Conservation (phyloP, 768 basidiomycete species). For the Psilocybe azurescens region DNA sequence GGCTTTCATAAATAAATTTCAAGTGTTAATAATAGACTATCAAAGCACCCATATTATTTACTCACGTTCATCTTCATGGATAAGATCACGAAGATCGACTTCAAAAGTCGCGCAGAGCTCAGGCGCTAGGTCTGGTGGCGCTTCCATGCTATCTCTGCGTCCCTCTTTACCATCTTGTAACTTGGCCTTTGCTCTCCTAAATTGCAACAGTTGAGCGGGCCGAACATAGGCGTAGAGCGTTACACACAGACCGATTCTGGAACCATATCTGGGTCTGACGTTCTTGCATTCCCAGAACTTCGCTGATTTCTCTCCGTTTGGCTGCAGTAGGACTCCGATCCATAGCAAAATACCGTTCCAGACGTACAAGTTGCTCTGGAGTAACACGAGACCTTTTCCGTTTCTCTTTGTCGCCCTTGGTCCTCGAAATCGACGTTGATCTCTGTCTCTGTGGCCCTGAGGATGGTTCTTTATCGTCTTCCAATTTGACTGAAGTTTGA, state of each 20-base stretch:
- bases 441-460: constrained; percentile 40
- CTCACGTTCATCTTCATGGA: constrained; percentile 83
- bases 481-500: constrained; percentile 12
- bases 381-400: constrained; percentile 78
- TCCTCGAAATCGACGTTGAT: constrained; percentile 30
- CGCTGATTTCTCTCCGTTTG: constrained; percentile 74
- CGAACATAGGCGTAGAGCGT: background rate
- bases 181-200: constrained; percentile 84
- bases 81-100: constrained; percentile 62
- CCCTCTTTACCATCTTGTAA: constrained; percentile 61
- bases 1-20: constrained; percentile 42
- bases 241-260: constrained; percentile 69
- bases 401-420: constrained; percentile 36
- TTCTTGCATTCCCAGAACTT: constrained; percentile 80
- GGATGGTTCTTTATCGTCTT: constrained; percentile 37
- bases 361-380: constrained; percentile 76
- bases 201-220: constrained; percentile 5
- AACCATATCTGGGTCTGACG: constrained; percentile 93
- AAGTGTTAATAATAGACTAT: background rate
- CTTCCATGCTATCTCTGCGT: constrained; percentile 36
- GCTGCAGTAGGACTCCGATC: constrained; percentile 78
- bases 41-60: constrained; percentile 13
- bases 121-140: constrained; percentile 55
- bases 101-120: constrained; percentile 57
- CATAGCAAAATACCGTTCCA: constrained; percentile 71